These are phyloP conservation scores for Boletellus sp. DNA, from an alignment of 768 basidiomycete genomes.

Conservation along the genomic window DNA sequence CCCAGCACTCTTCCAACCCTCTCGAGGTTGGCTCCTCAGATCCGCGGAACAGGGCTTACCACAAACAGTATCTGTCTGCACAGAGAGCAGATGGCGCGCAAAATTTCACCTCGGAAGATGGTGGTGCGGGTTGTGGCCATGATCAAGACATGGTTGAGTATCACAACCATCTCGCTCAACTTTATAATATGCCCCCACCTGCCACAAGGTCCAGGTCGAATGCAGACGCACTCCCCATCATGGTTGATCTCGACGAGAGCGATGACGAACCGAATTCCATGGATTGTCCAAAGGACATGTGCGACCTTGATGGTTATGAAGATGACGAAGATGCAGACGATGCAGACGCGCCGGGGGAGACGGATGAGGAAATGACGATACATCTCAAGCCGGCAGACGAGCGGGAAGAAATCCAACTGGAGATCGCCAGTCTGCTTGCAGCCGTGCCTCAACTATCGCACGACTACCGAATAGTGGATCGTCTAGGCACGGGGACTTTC, in stretches of 20 bases:
- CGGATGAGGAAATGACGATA: slow-evolving; percentile 62
- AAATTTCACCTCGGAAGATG: slow-evolving; percentile 50
- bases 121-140: slow-evolving; percentile 35
- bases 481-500: slow-evolving; percentile 96
- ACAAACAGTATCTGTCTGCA: slow-evolving; percentile 36
- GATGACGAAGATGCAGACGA: slow-evolving; percentile 35
- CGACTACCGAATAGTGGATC: slow-evolving; percentile 80
- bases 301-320: slow-evolving; percentile 34
- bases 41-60: slow-evolving; percentile 45
- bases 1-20: slow-evolving; percentile 73
- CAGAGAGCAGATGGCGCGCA: slow-evolving; percentile 31
- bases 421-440: slow-evolving; percentile 68
- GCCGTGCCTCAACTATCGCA: slow-evolving; percentile 61
- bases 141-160: slow-evolving; percentile 45
- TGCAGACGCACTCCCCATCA: slow-evolving; percentile 24
- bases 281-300: slow-evolving; percentile 37
- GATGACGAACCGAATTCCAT: slow-evolving; percentile 34
- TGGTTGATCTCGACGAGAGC: slow-evolving; percentile 50
- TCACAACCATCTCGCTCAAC: slow-evolving; percentile 46
- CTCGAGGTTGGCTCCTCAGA: slow-evolving; percentile 67
- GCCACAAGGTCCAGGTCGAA: slow-evolving; percentile 19
- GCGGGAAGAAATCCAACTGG: slow-evolving; percentile 65
- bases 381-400: slow-evolving; percentile 60
- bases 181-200: slow-evolving; percentile 34
- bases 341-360: slow-evolving; percentile 34